Percentiles rank a stretch among this genome's conserved stretches.
phyloP scores from a whole-genome alignment of 495 filamentous ascomycete species.

The Penicillium pancosmium region DNA sequence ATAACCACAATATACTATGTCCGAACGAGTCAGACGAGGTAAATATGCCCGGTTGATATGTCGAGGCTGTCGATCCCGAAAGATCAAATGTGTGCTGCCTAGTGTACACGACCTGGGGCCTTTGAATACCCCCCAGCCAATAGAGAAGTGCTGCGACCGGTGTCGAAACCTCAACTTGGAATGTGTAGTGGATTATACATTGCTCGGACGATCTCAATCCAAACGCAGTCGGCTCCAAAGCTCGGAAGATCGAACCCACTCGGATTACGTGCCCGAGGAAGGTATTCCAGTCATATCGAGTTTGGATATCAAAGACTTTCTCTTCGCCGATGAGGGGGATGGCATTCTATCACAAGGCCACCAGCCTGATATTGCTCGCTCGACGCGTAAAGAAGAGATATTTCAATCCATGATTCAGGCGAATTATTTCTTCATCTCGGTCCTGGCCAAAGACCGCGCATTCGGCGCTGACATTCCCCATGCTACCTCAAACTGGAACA shows the following conservation, averaged over 20 bases:
- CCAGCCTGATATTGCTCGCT: not conserved
- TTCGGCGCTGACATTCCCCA: conserved; percentile 3
- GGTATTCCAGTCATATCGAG: not conserved
- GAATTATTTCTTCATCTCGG: not conserved
- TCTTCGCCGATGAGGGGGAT: conserved; percentile 3
- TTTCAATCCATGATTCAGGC: conserved; percentile 5
- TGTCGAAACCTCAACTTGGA: conserved; percentile 7
- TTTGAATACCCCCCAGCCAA: conserved; percentile 1
- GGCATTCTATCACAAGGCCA: not conserved
- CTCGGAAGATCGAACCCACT: not conserved
- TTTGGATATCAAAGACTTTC: conserved; percentile 2
- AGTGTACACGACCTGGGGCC: conserved; percentile 1
- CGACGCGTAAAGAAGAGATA: not conserved
- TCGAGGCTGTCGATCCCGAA: conserved; percentile 6
- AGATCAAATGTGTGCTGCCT: conserved; percentile 11
- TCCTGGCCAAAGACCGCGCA: not conserved
- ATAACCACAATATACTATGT: not conserved
- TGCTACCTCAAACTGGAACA: not conserved
- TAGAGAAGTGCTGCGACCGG: conserved; percentile 1
- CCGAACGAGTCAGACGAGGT: conserved; percentile 8
- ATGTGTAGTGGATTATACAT: conserved; percentile 6
- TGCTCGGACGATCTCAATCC: conserved; percentile 1
- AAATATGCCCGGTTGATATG: conserved; percentile 10
- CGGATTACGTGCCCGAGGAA: not conserved
- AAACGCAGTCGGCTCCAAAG: conserved; percentile 2